These are phyloP conservation scores for Elongisporangium undulatum DNA, from an alignment of 352 stramenopile species.

Conservation along the genomic window DNA sequence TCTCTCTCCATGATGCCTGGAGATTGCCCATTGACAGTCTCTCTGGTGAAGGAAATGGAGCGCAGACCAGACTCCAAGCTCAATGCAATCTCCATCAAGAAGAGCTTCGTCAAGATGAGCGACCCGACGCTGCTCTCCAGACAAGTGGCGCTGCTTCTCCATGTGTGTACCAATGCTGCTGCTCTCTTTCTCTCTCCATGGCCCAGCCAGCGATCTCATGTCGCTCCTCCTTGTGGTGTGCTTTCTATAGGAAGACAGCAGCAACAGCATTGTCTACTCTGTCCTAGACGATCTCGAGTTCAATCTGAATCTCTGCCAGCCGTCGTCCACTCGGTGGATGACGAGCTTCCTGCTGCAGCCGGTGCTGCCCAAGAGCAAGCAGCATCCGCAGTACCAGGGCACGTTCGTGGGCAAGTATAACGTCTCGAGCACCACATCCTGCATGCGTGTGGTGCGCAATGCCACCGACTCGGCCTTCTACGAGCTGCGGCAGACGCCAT, in stretches of 20 bases:
- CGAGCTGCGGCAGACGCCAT: conserved; percentile 14
- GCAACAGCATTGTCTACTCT: conserved; percentile 28
- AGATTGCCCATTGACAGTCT: not conserved
- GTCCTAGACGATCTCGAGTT: conserved; percentile 54
- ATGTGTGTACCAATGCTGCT: conserved; percentile 14
- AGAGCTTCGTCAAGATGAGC: conserved; percentile 22
- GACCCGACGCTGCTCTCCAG: conserved; percentile 15
- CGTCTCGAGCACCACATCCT: conserved; percentile 22
- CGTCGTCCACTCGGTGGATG: conserved; percentile 34
- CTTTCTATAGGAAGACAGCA: conserved; percentile 32
- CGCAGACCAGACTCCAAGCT: conserved; percentile 32
- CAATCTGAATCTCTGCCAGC: conserved; percentile 42
- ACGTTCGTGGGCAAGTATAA: conserved; percentile 66
- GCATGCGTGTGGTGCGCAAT: conserved; percentile 34
- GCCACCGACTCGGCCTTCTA: conserved; percentile 17
- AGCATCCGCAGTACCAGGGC: conserved; percentile 25
- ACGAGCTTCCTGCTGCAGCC: conserved; percentile 48
- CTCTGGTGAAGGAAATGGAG: conserved; percentile 36
- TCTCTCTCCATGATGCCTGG: not conserved
- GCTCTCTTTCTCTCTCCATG: not conserved
- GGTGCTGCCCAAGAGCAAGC: conserved; percentile 15
- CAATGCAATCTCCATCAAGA: conserved; percentile 39
- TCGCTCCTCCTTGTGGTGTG: conserved; percentile 6
- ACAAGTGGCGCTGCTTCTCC: conserved; percentile 19
- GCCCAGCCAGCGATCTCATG: conserved; percentile 4